phyloP scores from a whole-genome alignment of 2,329 filamentous ascomycete species.

The Sphaerostilbella broomeana region DNA sequence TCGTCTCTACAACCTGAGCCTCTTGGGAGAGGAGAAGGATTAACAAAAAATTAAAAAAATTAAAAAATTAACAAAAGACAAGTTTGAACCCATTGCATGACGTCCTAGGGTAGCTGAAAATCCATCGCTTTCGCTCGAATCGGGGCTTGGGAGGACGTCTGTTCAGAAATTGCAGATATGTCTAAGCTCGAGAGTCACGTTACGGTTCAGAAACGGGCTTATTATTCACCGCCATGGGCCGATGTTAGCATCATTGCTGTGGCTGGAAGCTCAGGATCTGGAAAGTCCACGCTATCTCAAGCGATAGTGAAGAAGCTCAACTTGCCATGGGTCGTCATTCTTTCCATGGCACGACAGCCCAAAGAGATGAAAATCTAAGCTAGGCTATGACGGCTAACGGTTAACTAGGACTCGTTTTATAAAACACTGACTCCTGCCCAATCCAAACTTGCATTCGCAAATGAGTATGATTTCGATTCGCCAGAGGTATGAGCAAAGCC shows the following conservation, averaged over 20 bases:
- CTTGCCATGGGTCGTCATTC: conserved; percentile 93
- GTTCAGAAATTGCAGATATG: conserved; percentile 18
- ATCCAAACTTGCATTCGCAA: conserved; percentile 72
- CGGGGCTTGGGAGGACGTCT: background rate
- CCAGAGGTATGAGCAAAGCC: conserved; percentile 51
- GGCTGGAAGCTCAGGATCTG: conserved; percentile 86
- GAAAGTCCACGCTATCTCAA: conserved; percentile 89
- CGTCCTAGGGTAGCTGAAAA: no score
- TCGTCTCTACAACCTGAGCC: no score
- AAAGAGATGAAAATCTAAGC: conserved; percentile 8
- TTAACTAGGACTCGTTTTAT: conserved; percentile 87
- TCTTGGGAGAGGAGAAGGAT: no score
- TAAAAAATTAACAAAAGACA: no score
- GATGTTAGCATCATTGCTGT: conserved; percentile 95
- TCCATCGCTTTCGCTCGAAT: no score
- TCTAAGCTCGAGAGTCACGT: conserved; percentile 34
- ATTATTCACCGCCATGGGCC: conserved; percentile 92
- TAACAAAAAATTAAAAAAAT: no score
- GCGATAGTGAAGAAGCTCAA: conserved; percentile 87
- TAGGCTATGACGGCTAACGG: conserved; percentile 17
- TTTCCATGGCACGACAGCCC: conserved; percentile 70
- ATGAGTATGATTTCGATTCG: conserved; percentile 94
- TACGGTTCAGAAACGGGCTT: conserved; percentile 52
- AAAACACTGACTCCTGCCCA: conserved; percentile 77
- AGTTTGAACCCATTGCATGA: no score